Percentiles rank a stretch among this genome's conserved stretches.
Conservation (phyloP, 2,329 filamentous ascomycete species). For the Ophiostoma fasciatum region DNA sequence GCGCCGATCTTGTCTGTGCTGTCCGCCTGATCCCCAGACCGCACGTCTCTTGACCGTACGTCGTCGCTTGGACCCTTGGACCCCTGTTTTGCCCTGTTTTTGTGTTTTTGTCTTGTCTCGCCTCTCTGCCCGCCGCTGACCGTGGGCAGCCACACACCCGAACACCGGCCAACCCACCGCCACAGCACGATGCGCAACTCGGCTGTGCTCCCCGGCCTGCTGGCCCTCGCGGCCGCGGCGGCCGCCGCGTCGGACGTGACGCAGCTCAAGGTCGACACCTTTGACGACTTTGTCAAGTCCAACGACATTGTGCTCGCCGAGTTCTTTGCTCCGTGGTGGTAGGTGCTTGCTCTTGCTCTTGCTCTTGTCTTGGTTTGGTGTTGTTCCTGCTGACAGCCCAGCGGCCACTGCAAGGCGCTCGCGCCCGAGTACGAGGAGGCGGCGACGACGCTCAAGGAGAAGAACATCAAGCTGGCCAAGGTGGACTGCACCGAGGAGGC, state of each 20-base stretch:
- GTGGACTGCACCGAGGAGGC: constrained; percentile 90
- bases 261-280: constrained; percentile 73
- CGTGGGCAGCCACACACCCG: background rate
- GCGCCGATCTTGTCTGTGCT: too few relatives aligned
- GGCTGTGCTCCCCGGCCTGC: constrained; percentile 34
- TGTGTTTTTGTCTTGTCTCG: too few relatives aligned
- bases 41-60: too few relatives aligned
- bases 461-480: constrained; percentile 74
- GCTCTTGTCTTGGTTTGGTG: background rate
- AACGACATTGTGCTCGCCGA: constrained; percentile 88
- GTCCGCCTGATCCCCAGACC: too few relatives aligned
- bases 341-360: constrained; percentile 27
- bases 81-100: too few relatives aligned
- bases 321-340: constrained; percentile 38
- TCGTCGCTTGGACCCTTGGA: too few relatives aligned
- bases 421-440: constrained; percentile 84
- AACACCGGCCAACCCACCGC: background rate
- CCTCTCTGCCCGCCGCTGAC: background rate
- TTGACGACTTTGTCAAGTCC: constrained; percentile 69
- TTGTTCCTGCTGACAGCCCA: constrained; percentile 25
- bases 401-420: constrained; percentile 96
- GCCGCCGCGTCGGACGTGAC: constrained; percentile 63
- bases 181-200: constrained; percentile 13
- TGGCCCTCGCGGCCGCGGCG: constrained; percentile 41
- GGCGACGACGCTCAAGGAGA: constrained; percentile 71